A percentile compares a stretch with the other conserved stretches of the same genome.
These are phyloP conservation scores for Paramecium pentaurelia DNA, from an alignment of 73 alveolate genomes.

Conservation along the genomic window DNA sequence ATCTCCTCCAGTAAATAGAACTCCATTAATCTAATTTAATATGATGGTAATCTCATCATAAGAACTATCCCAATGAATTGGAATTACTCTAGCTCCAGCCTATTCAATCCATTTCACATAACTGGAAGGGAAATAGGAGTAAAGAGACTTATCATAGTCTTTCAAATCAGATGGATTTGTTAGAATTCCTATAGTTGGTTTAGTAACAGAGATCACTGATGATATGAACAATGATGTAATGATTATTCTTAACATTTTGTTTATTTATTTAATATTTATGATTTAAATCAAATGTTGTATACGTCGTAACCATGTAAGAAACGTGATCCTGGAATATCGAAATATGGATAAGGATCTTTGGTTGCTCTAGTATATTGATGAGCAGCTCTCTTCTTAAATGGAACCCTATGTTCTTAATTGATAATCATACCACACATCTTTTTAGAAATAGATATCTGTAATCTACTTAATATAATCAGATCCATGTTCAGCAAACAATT, in stretches of 20 bases:
- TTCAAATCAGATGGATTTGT: neutral
- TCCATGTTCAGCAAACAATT: constrained; percentile 20
- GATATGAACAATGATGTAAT: neutral
- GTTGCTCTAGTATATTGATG: neutral
- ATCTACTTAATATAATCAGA: neutral
- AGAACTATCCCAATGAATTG: constrained; percentile 50
- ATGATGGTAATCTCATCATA: constrained; percentile 33
- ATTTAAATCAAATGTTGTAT: constrained; percentile 17
- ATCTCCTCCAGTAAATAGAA: constrained; percentile 64
- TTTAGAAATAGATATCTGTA: neutral
- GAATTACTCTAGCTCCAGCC: constrained; percentile 67
- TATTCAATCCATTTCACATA: constrained; percentile 51
- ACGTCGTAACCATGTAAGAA: constrained; percentile 25
- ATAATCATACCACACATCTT: neutral
- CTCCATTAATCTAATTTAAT: constrained; percentile 53
- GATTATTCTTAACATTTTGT: neutral
- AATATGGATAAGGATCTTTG: constrained; percentile 13
- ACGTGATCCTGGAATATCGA: neutral
- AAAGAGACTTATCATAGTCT: neutral
- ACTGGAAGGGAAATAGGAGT: constrained; percentile 47
- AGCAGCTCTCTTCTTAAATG: constrained; percentile 7
- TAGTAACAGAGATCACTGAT: neutral
- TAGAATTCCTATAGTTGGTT: neutral
- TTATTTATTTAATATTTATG: neutral
- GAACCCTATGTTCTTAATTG: neutral